These are phyloP conservation scores for Arthrobotrys musiformis DNA, from an alignment of 2,329 filamentous ascomycete genomes.

Conservation along the genomic window DNA sequence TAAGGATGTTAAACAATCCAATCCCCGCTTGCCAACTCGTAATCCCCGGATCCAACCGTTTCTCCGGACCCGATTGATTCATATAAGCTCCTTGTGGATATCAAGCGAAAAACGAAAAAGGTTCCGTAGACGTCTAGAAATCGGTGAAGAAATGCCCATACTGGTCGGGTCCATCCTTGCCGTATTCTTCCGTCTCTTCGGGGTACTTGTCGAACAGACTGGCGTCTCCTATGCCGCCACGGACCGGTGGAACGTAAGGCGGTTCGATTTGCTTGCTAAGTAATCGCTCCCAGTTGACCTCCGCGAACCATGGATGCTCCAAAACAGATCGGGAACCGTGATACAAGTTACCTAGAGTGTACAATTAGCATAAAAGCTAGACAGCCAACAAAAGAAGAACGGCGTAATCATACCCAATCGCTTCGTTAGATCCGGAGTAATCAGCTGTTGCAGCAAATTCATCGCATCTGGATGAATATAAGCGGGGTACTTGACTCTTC, in stretches of 20 bases:
- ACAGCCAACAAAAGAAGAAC: background rate
- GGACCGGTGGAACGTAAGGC: slow-evolving; percentile 94
- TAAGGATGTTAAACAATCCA: slow-evolving; percentile 14
- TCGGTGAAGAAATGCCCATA: slow-evolving; percentile 80
- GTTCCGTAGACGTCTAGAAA: slow-evolving; percentile 67
- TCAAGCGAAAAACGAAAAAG: slow-evolving; percentile 8
- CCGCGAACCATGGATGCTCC: slow-evolving; percentile 93
- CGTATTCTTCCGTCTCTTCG: slow-evolving; percentile 94
- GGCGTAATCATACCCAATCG: slow-evolving; percentile 67
- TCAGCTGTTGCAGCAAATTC: slow-evolving; percentile 88
- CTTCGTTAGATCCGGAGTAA: slow-evolving; percentile 94
- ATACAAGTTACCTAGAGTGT: slow-evolving; percentile 78
- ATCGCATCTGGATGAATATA: slow-evolving; percentile 96
- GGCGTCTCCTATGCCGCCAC: slow-evolving; percentile 91
- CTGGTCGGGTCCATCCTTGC: slow-evolving; percentile 63
- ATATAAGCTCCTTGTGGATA: background rate
- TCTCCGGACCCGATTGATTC: background rate
- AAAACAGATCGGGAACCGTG: slow-evolving; percentile 92
- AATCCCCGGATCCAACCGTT: background rate
- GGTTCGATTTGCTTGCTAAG: slow-evolving; percentile 97
- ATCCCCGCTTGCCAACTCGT: background rate
- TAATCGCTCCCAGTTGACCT: slow-evolving; percentile 96
- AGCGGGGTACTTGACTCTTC: slow-evolving; percentile 93
- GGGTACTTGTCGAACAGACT: slow-evolving; percentile 99
- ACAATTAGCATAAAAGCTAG: background rate